Percentiles rank a stretch among this genome's conserved stretches.
Conservation (phyloP, 2,329 filamentous ascomycete genomes). For the Neofusicoccum parvum region DNA sequence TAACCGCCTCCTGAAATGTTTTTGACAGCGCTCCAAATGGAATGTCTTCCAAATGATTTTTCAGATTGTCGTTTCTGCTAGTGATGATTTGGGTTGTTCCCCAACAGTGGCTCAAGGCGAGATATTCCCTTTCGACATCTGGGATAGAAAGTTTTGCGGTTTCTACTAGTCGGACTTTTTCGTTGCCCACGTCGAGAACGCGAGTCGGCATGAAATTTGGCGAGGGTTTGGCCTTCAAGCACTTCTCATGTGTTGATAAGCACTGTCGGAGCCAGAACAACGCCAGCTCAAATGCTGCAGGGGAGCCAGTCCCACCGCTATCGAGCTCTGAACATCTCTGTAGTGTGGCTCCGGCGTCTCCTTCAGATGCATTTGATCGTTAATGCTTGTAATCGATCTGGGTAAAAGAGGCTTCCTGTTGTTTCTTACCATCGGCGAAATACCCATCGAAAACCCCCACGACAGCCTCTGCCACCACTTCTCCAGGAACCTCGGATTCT, state of each 20-base stretch:
- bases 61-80: not conserved
- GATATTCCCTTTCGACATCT: not conserved
- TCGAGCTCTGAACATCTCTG: not conserved
- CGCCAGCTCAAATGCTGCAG: not conserved
- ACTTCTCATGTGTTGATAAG: not conserved
- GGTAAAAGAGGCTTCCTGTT: not conserved
- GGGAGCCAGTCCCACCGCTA: not conserved
- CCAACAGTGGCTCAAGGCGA: constrained; percentile 13
- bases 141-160: too few relatives aligned
- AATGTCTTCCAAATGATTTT: not conserved
- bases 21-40: too few relatives aligned
- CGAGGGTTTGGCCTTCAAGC: not conserved
- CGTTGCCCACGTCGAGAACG: too few relatives aligned
- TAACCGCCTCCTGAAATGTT: too few relatives aligned
- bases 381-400: not conserved
- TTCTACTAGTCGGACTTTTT: too few relatives aligned
- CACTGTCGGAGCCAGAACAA: not conserved
- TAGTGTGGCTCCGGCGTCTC: constrained; percentile 23
- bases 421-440: constrained; percentile 24
- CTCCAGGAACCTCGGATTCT: not conserved
- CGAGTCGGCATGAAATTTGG: too few relatives aligned
- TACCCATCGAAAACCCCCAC: constrained; percentile 24
- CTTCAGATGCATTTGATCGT: constrained; percentile 1
- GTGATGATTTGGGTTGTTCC: not conserved
- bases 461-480: constrained; percentile 22